phyloP scores from a whole-genome alignment of 1,139 yeast genomes.

The Geotrichum klebahnii region DNA sequence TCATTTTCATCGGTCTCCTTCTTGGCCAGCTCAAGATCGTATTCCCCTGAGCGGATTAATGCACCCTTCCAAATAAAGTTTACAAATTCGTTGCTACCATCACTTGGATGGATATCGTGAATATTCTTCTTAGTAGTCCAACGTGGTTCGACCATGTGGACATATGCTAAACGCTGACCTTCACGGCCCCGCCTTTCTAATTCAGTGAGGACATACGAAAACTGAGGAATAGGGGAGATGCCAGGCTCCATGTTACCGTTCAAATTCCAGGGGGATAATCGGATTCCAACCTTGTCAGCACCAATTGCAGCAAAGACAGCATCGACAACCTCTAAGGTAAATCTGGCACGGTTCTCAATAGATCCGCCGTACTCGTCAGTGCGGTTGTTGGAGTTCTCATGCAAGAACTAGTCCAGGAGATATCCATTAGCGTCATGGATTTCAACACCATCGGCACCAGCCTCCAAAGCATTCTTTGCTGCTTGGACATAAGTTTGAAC shows the following conservation, averaged over 20 bases:
- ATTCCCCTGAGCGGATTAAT: slow-evolving; percentile 43
- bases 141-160: slow-evolving; percentile 48
- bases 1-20: slow-evolving; percentile 36
- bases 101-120: not conserved
- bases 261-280: slow-evolving; percentile 56
- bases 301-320: slow-evolving; percentile 50
- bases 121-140: slow-evolving; percentile 21
- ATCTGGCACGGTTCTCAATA: slow-evolving; percentile 57
- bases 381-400: slow-evolving; percentile 48
- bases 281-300: slow-evolving; percentile 48
- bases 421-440: slow-evolving; percentile 62
- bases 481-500: slow-evolving; percentile 40
- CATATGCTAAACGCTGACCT: slow-evolving; percentile 43
- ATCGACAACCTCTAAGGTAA: slow-evolving; percentile 52
- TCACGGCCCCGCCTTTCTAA: slow-evolving; percentile 34
- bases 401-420: slow-evolving; percentile 51
- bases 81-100: slow-evolving; percentile 12
- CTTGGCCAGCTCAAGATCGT: slow-evolving; percentile 33
- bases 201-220: slow-evolving; percentile 32
- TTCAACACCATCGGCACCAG: slow-evolving; percentile 65
- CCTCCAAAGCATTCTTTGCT: slow-evolving; percentile 44
- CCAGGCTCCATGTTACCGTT: slow-evolving; percentile 41
- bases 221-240: slow-evolving; percentile 32
- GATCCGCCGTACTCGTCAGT: slow-evolving; percentile 59
- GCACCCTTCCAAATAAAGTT: slow-evolving; percentile 41